A percentile compares a stretch with the other conserved stretches of the same genome.
Conservation (phyloP, 2,329 filamentous ascomycete species). For the Blastomyces silverae region DNA sequence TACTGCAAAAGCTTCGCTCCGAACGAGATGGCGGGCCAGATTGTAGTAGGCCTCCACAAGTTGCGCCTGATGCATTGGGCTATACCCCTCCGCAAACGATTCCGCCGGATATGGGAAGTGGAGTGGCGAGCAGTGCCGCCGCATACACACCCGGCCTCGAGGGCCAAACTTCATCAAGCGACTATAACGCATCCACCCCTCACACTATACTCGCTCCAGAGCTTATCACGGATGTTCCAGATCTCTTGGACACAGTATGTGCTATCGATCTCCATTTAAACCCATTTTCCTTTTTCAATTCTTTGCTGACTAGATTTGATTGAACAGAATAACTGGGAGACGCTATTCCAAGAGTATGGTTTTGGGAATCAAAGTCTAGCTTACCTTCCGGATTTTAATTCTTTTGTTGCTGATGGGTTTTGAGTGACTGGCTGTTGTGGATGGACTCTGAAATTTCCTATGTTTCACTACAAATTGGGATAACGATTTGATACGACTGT, state of each 20-base stretch:
- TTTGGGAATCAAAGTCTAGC: not conserved
- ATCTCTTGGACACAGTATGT: not conserved
- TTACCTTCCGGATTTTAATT: not conserved
- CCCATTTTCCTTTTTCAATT: not conserved
- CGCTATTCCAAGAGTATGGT: conserved; percentile 6
- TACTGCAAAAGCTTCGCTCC: conserved; percentile 4
- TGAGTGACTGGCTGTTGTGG: not conserved
- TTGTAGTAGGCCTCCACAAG: not conserved
- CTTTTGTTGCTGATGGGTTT: not conserved
- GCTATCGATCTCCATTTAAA: not conserved
- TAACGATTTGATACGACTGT: not conserved
- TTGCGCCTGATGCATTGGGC: not conserved
- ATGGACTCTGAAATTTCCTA: not conserved
- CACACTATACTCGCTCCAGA: not conserved
- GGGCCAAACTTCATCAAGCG: not conserved
- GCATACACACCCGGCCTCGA: not conserved
- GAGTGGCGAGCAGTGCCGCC: not conserved
- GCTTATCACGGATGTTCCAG: not conserved
- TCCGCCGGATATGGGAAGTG: not conserved
- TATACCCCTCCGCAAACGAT: not conserved
- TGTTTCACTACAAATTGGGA: not conserved
- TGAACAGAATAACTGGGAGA: conserved; percentile 5
- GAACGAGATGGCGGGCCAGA: not conserved
- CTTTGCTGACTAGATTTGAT: not conserved
- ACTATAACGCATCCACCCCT: not conserved